These are phyloP conservation scores for Coemansia guatemalensis DNA, from an alignment of 192 early-diverging fungal genomes.

Conservation along the genomic window DNA sequence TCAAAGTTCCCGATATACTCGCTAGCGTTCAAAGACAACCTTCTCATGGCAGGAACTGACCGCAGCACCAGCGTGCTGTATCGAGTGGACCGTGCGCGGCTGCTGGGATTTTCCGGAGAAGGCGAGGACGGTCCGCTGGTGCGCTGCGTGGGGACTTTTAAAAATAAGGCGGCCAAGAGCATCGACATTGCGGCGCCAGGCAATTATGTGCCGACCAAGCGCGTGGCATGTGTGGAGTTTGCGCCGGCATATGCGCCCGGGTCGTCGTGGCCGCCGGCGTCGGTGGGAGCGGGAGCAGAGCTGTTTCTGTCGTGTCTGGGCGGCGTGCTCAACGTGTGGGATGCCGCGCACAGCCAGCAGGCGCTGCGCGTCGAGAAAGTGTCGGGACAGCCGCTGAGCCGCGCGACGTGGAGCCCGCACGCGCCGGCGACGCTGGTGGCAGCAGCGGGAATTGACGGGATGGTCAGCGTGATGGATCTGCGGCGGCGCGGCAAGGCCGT, in stretches of 20 bases:
- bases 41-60: constrained; percentile 53
- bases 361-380: constrained; percentile 44
- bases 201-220: constrained; percentile 40
- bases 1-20: constrained; percentile 54
- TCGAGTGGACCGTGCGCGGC: constrained; percentile 45
- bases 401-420: constrained; percentile 46
- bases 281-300: constrained; percentile 15
- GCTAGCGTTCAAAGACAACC: constrained; percentile 40
- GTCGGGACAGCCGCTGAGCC: constrained; percentile 36
- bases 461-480: constrained; percentile 42
- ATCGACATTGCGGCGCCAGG: constrained; percentile 55
- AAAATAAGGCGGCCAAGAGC: constrained; percentile 52
- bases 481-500: constrained; percentile 49
- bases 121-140: constrained; percentile 34
- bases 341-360: constrained; percentile 34
- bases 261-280: constrained; percentile 24
- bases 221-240: constrained; percentile 51
- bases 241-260: constrained; percentile 26
- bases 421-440: constrained; percentile 43
- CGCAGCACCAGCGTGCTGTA: constrained; percentile 53
- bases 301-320: constrained; percentile 50
- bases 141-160: constrained; percentile 49
- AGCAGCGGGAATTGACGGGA: constrained; percentile 35
- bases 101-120: constrained; percentile 27
- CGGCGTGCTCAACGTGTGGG: constrained; percentile 53